phyloP scores from a whole-genome alignment of 805 yeast species.

The Clavispora vitiphila region DNA sequence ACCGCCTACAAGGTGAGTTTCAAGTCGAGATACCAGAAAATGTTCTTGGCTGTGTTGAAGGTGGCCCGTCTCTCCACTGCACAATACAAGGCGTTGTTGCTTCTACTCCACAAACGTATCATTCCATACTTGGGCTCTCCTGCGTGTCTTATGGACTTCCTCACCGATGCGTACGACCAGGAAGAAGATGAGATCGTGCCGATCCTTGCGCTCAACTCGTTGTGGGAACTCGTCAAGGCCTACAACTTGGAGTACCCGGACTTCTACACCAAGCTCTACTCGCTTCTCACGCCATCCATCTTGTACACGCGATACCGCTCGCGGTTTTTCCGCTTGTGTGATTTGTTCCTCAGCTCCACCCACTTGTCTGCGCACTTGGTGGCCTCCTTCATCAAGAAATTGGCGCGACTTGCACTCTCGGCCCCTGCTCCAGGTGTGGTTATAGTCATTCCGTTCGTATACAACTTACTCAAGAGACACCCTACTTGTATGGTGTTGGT shows the following conservation, averaged over 20 bases:
- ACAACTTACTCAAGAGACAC: slow-evolving; percentile 83
- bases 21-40: slow-evolving; percentile 62
- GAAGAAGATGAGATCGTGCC: slow-evolving; percentile 48
- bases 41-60: slow-evolving; percentile 55
- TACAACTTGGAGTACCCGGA: slow-evolving; percentile 89
- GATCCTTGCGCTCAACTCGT: slow-evolving; percentile 78
- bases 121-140: slow-evolving; percentile 80
- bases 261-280: slow-evolving; percentile 77
- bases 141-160: slow-evolving; percentile 83
- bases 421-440: slow-evolving; percentile 90
- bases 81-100: slow-evolving; percentile 67
- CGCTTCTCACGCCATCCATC: slow-evolving; percentile 68
- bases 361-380: slow-evolving; percentile 79
- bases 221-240: slow-evolving; percentile 76
- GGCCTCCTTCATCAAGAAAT: slow-evolving; percentile 82
- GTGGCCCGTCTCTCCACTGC: slow-evolving; percentile 40
- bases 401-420: slow-evolving; percentile 67
- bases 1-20: slow-evolving; percentile 42
- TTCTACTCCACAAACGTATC: slow-evolving; percentile 74
- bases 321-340: slow-evolving; percentile 82
- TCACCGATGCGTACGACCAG: slow-evolving; percentile 75
- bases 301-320: slow-evolving; percentile 78
- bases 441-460: slow-evolving; percentile 82
- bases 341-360: slow-evolving; percentile 77
- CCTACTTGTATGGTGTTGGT: slow-evolving; percentile 90